Conservation (phyloP, 768 basidiomycete genomes). For the Lentinula detonsa region DNA sequence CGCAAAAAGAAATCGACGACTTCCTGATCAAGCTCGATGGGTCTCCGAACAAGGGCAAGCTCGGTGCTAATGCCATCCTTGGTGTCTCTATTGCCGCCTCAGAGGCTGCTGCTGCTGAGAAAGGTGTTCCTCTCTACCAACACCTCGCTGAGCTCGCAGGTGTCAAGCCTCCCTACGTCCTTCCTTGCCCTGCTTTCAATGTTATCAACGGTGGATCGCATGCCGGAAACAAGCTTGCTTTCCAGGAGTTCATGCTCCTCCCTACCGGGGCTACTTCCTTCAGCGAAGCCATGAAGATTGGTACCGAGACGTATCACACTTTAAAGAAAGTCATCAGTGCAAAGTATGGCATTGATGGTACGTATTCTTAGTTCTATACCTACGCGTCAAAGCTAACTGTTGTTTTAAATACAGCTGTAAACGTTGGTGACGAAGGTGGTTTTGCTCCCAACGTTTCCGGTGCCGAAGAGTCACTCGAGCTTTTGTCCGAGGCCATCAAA, state of each 20-base stretch:
- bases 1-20: constrained; percentile 95
- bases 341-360: constrained; percentile 99
- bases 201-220: constrained; percentile 99
- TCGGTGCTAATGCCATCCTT: constrained; percentile 98
- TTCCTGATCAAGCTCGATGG: constrained; percentile 98
- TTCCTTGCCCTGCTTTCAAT: constrained; percentile 94
- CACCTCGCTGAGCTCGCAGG: constrained; percentile 96
- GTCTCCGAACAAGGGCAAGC: constrained; percentile 97
- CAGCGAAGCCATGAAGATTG: constrained; percentile 98
- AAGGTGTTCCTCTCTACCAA: constrained; percentile 92
- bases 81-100: constrained; percentile 96
- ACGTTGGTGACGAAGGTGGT: constrained; percentile 99
- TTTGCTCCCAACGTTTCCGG: constrained; percentile 98
- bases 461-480: constrained; percentile 95
- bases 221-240: constrained; percentile 98
- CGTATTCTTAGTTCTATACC: constrained; percentile 15
- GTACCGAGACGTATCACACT: constrained; percentile 96
- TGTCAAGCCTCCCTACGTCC: constrained; percentile 87
- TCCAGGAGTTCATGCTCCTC: constrained; percentile 99
- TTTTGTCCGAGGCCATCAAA: constrained; percentile 93
- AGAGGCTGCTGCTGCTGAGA: constrained; percentile 91
- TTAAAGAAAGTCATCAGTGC: constrained; percentile 98
- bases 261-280: constrained; percentile 90
- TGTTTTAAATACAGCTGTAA: constrained; percentile 63
- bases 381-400: constrained; percentile 8